Conservation (phyloP, 2,329 filamentous ascomycete species). For the Fusarium anguioides region DNA sequence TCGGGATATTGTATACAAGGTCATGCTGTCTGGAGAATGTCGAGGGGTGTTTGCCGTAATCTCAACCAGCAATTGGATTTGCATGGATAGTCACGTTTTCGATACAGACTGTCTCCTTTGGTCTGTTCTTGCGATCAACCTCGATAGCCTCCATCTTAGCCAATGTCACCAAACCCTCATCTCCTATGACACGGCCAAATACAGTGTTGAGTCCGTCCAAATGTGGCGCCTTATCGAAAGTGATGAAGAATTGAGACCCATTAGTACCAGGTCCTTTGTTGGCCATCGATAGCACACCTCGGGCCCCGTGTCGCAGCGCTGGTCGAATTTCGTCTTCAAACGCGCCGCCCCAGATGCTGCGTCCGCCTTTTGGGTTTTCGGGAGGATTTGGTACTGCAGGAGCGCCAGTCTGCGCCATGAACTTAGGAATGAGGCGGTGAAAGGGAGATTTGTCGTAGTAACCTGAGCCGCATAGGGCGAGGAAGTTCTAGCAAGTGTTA, state of each 20-base stretch:
- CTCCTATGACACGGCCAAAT: conserved; percentile 79
- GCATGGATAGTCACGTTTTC: conserved; percentile 80
- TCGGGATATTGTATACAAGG: background rate
- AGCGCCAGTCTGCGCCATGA: conserved; percentile 83
- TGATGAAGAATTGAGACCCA: conserved; percentile 84
- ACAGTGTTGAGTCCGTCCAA: conserved; percentile 87
- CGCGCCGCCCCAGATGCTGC: conserved; percentile 76
- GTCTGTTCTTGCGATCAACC: conserved; percentile 82
- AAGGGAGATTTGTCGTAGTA: conserved; percentile 82
- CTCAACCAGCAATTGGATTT: conserved; percentile 76
- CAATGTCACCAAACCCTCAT: conserved; percentile 72
- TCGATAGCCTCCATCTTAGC: conserved; percentile 76
- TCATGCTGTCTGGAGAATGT: background rate
- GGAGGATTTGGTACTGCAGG: conserved; percentile 63
- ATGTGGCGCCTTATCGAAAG: conserved; percentile 81
- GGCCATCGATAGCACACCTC: conserved; percentile 81
- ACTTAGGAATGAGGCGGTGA: conserved; percentile 82
- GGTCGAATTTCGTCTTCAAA: conserved; percentile 87
- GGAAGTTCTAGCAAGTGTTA: conserved; percentile 74
- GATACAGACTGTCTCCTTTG: conserved; percentile 74
- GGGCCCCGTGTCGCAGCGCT: conserved; percentile 72
- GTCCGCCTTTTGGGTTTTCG: conserved; percentile 73
- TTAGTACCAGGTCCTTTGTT: conserved; percentile 81
- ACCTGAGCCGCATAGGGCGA: conserved; percentile 82
- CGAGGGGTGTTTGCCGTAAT: background rate